These are phyloP conservation scores for Garcia nutans DNA, from an alignment of 345 rosid species.

Conservation along the genomic window DNA sequence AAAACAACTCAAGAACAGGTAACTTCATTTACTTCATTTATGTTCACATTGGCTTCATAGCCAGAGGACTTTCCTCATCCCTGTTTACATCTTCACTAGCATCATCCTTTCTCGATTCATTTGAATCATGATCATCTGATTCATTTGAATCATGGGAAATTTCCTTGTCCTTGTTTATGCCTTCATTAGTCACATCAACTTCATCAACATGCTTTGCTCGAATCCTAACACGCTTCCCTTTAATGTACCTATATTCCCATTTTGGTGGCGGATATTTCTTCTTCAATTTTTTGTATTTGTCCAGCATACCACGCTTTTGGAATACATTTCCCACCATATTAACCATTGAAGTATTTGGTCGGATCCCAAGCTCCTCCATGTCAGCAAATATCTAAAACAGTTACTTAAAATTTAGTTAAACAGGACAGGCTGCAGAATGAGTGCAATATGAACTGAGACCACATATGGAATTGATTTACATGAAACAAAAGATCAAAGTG, in stretches of 20 bases:
- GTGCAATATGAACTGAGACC: neutral
- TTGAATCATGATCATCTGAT: neutral
- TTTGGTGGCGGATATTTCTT: conserved; percentile 80
- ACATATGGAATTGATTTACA: conserved; percentile 5
- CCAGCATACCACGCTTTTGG: conserved; percentile 61
- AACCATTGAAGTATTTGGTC: conserved; percentile 58
- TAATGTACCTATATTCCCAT: conserved; percentile 71
- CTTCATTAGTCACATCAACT: conserved; percentile 25
- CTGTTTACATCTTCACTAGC: no score
- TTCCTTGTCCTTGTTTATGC: conserved; percentile 8
- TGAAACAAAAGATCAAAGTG: neutral
- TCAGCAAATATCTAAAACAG: conserved; percentile 77
- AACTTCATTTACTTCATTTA: neutral
- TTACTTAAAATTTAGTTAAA: conserved; percentile 4
- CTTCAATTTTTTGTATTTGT: conserved; percentile 61
- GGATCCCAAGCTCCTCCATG: conserved; percentile 93
- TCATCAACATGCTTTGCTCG: conserved; percentile 48
- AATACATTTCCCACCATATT: conserved; percentile 73
- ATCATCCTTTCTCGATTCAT: neutral
- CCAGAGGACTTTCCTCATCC: no score
- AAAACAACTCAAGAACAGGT: neutral
- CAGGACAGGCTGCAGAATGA: neutral
- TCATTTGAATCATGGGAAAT: conserved; percentile 5
- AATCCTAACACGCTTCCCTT: conserved; percentile 78
- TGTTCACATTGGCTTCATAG: neutral